Base-by-base conservation (phyloP, 257 asterid genomes). In the Salvia miltiorrhiza region DNA sequence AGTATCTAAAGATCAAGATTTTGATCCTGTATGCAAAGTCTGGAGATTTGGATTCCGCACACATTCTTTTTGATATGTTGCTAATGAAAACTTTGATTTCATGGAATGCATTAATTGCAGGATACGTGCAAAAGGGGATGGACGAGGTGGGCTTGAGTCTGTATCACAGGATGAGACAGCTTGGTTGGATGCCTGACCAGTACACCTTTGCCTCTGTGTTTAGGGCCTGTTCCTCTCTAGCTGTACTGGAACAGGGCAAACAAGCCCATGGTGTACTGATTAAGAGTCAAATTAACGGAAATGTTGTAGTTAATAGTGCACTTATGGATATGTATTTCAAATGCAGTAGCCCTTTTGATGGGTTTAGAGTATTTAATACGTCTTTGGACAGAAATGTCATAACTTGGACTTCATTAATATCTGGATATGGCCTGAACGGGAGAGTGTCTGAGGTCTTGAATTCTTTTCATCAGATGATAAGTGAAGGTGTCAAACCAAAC, bases 261-360 rank as follows among this genome's bases (percentile, higher is more conserved):
- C 96, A 81, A 80, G 93, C 86, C 43, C 99, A 94, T 76, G 80
- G 88, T 21, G 48, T 85, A 64, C 79, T 85, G 82, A 82, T 87
- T 43, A 93, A 93, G 85, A 80, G 79, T 78, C 90, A 81, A 77
- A 81, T 81, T 40, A 77, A 71, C 16, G 73, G 82, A 52, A 93
- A 93, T 62, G 69, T 90, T 75, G 87, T 93, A 40, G 88, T 93
- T 50, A 82, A 68, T 79, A 88, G 96, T 81, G 92, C 99, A 32
- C 90, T 88, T 32, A 84, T 90, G 88, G 96, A 90, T 80, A 93
- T 93, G 99, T 87, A 93, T 83, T 90, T 93, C 79, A 90, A 91
- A 82, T 93, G 96, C 84, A 93, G 99, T 77, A 83, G 87, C 85
- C 95, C 83, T 30, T 65, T 68, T 10, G 96, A 89, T 21, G 97